Conservation (phyloP, 2,329 filamentous ascomycete species). For the Apiospora rasikravindrae region DNA sequence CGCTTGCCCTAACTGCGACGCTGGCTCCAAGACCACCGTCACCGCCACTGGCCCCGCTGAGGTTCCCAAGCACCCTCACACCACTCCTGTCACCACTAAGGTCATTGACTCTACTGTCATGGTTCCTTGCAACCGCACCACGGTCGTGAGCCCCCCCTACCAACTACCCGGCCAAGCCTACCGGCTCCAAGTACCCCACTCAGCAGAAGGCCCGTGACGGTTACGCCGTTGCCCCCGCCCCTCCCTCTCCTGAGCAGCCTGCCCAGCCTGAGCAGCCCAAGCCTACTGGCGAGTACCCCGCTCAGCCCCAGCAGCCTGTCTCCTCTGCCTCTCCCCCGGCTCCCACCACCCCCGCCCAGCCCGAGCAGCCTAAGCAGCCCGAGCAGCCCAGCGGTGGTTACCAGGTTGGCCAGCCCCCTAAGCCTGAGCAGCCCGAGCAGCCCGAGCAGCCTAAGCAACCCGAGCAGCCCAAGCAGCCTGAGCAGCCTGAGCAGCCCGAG, state of each 20-base stretch:
- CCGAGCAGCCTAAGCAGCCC: not conserved
- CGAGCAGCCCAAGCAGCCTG: not conserved
- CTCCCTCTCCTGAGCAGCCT: too few relatives aligned
- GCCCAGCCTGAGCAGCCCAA: not conserved
- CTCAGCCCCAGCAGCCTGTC: not conserved
- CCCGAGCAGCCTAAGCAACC: not conserved
- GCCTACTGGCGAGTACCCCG: not conserved
- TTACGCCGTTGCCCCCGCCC: too few relatives aligned
- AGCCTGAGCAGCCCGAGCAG: not conserved
- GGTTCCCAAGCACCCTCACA: conserved; percentile 32
- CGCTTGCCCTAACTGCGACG: conserved; percentile 44
- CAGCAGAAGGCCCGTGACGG: not conserved
- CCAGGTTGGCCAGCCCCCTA: too few relatives aligned
- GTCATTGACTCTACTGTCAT: conserved; percentile 30
- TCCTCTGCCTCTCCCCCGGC: too few relatives aligned
- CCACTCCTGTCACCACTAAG: conserved; percentile 30
- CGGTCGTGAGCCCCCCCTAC: conserved; percentile 34
- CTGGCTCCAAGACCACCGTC: conserved; percentile 40
- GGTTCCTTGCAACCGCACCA: conserved; percentile 32
- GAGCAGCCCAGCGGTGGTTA: not conserved
- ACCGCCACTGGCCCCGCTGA: conserved; percentile 39
- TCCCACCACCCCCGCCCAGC: not conserved
- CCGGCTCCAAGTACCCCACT: not conserved
- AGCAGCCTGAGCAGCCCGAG: not conserved
- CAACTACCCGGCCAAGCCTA: conserved; percentile 9